Percentiles rank a stretch among this genome's conserved stretches.
These are phyloP conservation scores for Phytophthora macrochlamydospora DNA, from an alignment of 352 stramenopile genomes.

Conservation along the genomic window DNA sequence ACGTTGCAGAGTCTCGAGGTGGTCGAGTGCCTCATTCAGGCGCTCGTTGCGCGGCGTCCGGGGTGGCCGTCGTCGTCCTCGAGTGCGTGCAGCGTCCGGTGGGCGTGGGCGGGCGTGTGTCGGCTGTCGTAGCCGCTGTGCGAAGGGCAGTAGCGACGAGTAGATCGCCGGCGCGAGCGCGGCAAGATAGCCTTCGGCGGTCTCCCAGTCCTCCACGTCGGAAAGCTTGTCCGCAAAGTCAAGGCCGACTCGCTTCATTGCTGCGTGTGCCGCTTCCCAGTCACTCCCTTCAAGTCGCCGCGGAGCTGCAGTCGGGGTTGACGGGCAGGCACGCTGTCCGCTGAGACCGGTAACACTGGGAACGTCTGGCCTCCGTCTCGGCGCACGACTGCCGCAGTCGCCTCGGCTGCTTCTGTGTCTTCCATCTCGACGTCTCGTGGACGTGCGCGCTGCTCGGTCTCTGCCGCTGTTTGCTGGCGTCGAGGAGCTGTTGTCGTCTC, in stretches of 20 bases:
- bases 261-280: neutral
- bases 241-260: neutral
- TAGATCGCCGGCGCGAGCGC: constrained; percentile 8
- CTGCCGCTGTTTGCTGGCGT: neutral
- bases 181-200: constrained; percentile 12
- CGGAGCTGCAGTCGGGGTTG: neutral
- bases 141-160: constrained; percentile 9
- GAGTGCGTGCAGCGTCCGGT: neutral
- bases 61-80: neutral
- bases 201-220: constrained; percentile 15
- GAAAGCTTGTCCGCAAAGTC: constrained; percentile 11
- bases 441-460: neutral
- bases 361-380: neutral
- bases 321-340: neutral
- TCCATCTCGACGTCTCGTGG: neutral
- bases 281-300: neutral
- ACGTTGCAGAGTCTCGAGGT: neutral
- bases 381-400: neutral
- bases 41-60: constrained; percentile 1
- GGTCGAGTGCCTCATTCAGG: constrained; percentile 12
- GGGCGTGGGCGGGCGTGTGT: neutral
- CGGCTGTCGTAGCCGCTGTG: neutral
- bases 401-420: neutral
- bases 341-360: neutral
- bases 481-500: neutral